These are phyloP conservation scores for Huntiella bhutanensis DNA, from an alignment of 2,329 filamentous ascomycete genomes.

Conservation along the genomic window DNA sequence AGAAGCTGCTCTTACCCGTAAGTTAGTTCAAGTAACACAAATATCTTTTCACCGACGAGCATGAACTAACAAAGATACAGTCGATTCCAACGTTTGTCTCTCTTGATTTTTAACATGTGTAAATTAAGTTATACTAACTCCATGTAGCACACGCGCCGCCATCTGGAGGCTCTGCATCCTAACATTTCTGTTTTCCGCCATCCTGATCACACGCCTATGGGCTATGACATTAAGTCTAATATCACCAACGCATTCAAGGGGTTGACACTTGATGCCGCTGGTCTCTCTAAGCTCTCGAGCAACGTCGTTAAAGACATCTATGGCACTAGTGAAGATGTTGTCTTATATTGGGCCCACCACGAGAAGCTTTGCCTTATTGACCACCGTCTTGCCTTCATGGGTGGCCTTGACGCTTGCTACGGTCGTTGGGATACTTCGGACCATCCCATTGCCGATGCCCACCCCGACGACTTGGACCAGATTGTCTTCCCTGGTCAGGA, in stretches of 20 bases:
- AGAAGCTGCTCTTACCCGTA: constrained; percentile 58
- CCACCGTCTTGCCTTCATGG: constrained; percentile 70
- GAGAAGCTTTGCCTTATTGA: constrained; percentile 80
- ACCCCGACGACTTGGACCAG: constrained; percentile 55
- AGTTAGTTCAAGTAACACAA: constrained; percentile 24
- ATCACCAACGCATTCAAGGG: constrained; percentile 42
- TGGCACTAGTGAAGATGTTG: constrained; percentile 60
- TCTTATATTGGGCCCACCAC: constrained; percentile 84
- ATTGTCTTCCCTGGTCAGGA: constrained; percentile 81
- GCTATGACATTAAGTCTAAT: constrained; percentile 45
- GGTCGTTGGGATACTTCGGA: constrained; percentile 60
- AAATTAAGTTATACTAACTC: neutral
- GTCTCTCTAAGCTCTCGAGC: constrained; percentile 44
- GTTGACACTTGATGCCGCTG: constrained; percentile 28
- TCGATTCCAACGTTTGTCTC: constrained; percentile 27
- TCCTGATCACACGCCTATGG: constrained; percentile 68
- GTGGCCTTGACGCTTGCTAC: constrained; percentile 72
- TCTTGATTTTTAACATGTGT: neutral
- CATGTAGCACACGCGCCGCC: constrained; percentile 55
- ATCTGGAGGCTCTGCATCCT: constrained; percentile 54
- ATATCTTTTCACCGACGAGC: neutral
- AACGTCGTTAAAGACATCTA: constrained; percentile 65
- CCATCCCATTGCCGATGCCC: constrained; percentile 68
- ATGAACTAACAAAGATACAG: constrained; percentile 13
- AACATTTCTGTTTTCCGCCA: constrained; percentile 84